A percentile compares a stretch with the other conserved stretches of the same genome.
Conservation (phyloP, 768 basidiomycete genomes). For the Kondoa malvinella region DNA sequence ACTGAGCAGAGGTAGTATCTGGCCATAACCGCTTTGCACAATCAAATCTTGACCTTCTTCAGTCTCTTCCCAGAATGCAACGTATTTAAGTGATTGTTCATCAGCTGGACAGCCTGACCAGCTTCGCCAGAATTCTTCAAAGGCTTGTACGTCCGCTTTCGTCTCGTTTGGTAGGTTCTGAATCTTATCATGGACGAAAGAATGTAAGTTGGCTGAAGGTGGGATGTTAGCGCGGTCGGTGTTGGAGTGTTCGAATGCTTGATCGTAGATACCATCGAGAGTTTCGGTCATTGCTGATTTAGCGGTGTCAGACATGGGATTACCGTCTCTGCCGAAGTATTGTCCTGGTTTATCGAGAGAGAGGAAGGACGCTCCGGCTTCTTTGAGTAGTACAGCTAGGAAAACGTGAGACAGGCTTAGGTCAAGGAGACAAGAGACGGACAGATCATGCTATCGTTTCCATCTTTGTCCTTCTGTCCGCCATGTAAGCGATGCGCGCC, state of each 20-base stretch:
- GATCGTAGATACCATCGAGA: no score
- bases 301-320: not conserved
- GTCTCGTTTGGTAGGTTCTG: no score
- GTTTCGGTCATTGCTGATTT: not conserved
- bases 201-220: no score
- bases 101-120: not conserved
- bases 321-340: not conserved
- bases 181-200: no score
- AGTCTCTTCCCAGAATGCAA: not conserved
- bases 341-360: not conserved
- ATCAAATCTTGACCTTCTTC: not conserved
- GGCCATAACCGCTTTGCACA: not conserved
- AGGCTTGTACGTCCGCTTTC: not conserved
- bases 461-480: not conserved
- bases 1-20: not conserved
- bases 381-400: not conserved
- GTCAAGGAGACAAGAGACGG: no score
- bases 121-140: not conserved
- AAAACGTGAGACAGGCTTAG: no score
- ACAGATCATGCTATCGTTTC: not conserved
- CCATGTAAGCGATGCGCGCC: not conserved
- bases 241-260: no score
- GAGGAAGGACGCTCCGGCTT: not conserved
- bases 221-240: no score
- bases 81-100: not conserved